phyloP scores from a whole-genome alignment of 495 filamentous ascomycete species.

The Cetradonia linearis region DNA sequence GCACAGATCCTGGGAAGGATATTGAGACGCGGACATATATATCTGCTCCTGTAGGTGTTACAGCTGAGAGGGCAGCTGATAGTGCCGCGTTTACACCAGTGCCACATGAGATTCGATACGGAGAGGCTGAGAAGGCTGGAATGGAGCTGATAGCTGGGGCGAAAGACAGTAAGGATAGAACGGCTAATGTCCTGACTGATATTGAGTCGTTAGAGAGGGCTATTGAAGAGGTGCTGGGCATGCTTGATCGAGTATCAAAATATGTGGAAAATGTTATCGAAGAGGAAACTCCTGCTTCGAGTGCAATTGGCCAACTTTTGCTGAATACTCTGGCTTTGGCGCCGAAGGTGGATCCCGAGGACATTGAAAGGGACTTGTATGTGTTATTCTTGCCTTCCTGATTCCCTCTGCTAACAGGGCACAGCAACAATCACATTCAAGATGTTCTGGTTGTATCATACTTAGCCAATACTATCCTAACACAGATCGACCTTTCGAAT shows the following conservation, averaged over 20 bases:
- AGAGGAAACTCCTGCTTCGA: conserved; percentile 57
- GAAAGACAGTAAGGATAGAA: conserved; percentile 65
- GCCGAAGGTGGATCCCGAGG: conserved; percentile 79
- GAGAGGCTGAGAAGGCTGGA: conserved; percentile 83
- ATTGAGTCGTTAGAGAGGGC: conserved; percentile 77
- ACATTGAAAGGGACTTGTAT: conserved; percentile 90
- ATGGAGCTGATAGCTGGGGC: conserved; percentile 77
- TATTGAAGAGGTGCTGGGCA: conserved; percentile 71
- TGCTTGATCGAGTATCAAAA: conserved; percentile 79
- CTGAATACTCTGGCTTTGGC: conserved; percentile 84
- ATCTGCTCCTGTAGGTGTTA: conserved; percentile 86
- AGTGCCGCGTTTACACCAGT: conserved; percentile 94
- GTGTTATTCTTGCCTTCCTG: conserved; percentile 24
- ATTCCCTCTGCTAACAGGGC: conserved; percentile 17
- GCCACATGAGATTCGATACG: conserved; percentile 82
- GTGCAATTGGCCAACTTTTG: conserved; percentile 85
- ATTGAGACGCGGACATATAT: conserved; percentile 87
- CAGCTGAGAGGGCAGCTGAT: conserved; percentile 85
- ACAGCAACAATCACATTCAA: conserved; percentile 94
- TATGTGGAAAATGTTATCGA: conserved; percentile 81
- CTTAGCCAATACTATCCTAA: conserved; percentile 95
- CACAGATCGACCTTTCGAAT: conserved; percentile 96
- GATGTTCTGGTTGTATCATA: conserved; percentile 95
- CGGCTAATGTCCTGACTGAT: conserved; percentile 63
- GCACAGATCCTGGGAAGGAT: conserved; percentile 71